Base-by-base conservation (phyloP, 306 rosid species). In the Dicorynia guianensis region DNA sequence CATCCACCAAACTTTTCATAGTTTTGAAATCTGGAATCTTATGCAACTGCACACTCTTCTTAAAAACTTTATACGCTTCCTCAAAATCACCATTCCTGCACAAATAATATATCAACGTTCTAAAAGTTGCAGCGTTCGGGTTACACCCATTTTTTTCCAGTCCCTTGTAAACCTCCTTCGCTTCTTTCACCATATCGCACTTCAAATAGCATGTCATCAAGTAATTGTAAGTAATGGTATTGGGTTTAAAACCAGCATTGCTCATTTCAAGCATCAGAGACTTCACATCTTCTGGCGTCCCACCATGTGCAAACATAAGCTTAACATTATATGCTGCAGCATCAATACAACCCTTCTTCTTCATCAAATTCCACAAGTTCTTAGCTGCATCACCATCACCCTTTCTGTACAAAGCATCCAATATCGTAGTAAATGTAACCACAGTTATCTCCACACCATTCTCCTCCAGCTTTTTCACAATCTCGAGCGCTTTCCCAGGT, bases 11-110 rank as follows among this genome's bases (percentile, higher is more conserved):
- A 77, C 13, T 4, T 84, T 72, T 84, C 86, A 81, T 10, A 1
- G 93, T 86, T 65, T 50, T 73, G 55, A 90, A 83, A 77, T 86
- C 89, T 0, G 93, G 96, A 61, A 90, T 83, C 83, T 74, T 90
- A 62, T 77, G 76, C 80, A 77, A 33, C 83, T 59, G 69, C 78
- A 80, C 93, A 61, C 96, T 90, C 82, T 69, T 83, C 88, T 88
- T 81, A 81, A 86, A 90, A 77, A 88, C 60, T 72, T 59, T 64
- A 30, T 84, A 83, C 63, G 83, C 96, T 47, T 65, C 71, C 67
- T 81, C 90, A 63, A 65, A 83, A 72, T 81, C 71, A 54, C 55
- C 96, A 67, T 30, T 74, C 69, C 61, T 75, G 79, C 96, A 84
- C 33, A 88, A 66, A 69, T 86, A n/a, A 70, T 13, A 83, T 52